phyloP scores from a whole-genome alignment of 352 stramenopile species.

The Phytophthora constricta region DNA sequence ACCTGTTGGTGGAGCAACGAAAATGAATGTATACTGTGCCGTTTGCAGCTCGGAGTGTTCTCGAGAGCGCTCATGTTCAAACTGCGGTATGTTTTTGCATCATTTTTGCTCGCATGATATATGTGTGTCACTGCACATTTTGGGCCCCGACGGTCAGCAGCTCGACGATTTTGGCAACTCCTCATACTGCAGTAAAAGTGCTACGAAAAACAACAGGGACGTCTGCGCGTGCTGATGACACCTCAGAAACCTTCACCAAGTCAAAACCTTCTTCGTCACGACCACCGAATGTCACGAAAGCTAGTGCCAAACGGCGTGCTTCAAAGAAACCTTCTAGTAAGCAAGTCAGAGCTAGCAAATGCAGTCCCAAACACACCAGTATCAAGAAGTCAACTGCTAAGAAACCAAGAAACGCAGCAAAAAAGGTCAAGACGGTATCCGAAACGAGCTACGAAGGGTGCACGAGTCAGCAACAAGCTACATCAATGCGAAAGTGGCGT shows the following conservation, averaged over 20 bases:
- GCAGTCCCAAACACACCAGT: background rate
- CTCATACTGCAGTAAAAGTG: background rate
- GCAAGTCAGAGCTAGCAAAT: background rate
- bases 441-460: background rate
- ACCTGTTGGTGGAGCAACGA: no score
- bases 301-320: no score
- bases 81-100: background rate
- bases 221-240: background rate
- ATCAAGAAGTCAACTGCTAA: background rate
- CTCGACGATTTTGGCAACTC: background rate
- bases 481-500: background rate
- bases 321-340: background rate
- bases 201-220: background rate
- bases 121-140: background rate
- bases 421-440: background rate
- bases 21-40: background rate
- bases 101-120: background rate
- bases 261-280: background rate
- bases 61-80: background rate
- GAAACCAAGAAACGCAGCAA: background rate
- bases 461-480: background rate
- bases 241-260: background rate
- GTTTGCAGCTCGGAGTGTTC: background rate
- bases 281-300: background rate
- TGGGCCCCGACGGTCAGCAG: background rate